Evolutionary conservation across 108 stramenopile genomes (phyloP), one percentile per base, ranked within the genome.

Genomic region (Skeletonema potamos): DNA sequence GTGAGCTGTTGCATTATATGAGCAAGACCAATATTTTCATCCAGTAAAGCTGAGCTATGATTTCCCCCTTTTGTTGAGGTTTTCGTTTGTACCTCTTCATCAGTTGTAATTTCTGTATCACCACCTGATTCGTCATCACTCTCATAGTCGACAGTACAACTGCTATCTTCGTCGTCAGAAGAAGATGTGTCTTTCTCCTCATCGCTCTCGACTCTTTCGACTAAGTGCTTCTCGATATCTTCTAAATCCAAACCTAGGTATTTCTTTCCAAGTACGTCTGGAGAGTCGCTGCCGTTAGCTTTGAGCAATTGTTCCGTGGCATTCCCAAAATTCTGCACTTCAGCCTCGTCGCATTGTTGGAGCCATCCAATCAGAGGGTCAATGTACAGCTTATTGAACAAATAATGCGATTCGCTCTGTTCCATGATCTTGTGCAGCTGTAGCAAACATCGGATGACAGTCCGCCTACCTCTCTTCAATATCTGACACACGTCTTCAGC

Each of bases 321-420:
- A 12, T 27, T 57, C 1, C 80, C 80, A 61, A 74, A 61, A 26
- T 55, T 29, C n/a, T 60, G 17, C 27, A 81, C 54, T 27, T 72
- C 72, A 15, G 22, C 54, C 44, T 77, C 80, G 3, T 73, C 61
- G 11, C 70, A 70, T 12, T 41, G 48, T 72, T 94, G 93, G 26
- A 94, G 56, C 93, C 91, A 94, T 22, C 81, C 72, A 54, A 92
- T 84, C 61, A 85, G 82, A 5, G 86, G 88, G 65, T 90, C 86
- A 11, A 92, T 64, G 61, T 81, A 89, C 27, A 96, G 57, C 60
- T 94, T 94, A 64, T 96, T 96, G 29, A 93, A 87, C 48, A 96
- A 65, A 79, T 97, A 97, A 74, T 97, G 94, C 24, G 69, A 81
- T 56, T 97, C 97, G 54, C 89, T 92, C 73, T 89, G 82, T 68